Base-by-base conservation (phyloP, 2,329 filamentous ascomycete species). In the Xylariales sp. region DNA sequence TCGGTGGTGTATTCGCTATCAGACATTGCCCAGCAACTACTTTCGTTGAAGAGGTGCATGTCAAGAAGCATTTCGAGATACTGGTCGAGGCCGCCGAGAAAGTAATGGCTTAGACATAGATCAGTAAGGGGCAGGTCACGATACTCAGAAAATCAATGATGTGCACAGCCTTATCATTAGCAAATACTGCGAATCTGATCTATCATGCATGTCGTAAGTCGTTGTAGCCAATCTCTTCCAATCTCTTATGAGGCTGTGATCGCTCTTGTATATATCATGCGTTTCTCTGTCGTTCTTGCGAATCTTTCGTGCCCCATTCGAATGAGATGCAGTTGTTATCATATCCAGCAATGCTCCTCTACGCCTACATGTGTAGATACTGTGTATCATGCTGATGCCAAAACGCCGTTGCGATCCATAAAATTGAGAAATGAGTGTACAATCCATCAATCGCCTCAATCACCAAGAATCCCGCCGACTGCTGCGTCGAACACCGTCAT, bases 1-100 rank as follows among this genome's bases (percentile, higher is more conserved):
- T 95, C 10, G 79, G 78, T 7, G 85, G 80, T 1, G 71, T 80
- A 15, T 88, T 88, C 61, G 83, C 85, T 2, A 94, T 97, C 46
- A 74, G 91, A 0, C 79, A 96, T 27, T 84, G 91, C 16, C 88
- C 86, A 43, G 83, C 78, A 1, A 86, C 85, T 52, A 68, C 76
- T 18, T 69, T 78, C 29, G 79, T 83, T 0, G 82, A 91, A 59
- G 82, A 87, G 63, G 76, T 78, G 56, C 84, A 88, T 60, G 65
- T 96, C 4, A 70, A 79, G 46, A 73, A 72, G 46, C 80, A 89
- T 1, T 95, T 94, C 68, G 78, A 86, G 11, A 75, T 87, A 42
- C 59, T 96, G 27, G 79, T 89, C 2, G 64, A 72, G 47, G 71
- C 71, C 12, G 76, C 83, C 0, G 80, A 86, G 62, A 73, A 74